Percentiles rank a stretch among this genome's conserved stretches.
phyloP scores from a whole-genome alignment of 2,329 filamentous ascomycete species.

The Sordariomycetes sp. region DNA sequence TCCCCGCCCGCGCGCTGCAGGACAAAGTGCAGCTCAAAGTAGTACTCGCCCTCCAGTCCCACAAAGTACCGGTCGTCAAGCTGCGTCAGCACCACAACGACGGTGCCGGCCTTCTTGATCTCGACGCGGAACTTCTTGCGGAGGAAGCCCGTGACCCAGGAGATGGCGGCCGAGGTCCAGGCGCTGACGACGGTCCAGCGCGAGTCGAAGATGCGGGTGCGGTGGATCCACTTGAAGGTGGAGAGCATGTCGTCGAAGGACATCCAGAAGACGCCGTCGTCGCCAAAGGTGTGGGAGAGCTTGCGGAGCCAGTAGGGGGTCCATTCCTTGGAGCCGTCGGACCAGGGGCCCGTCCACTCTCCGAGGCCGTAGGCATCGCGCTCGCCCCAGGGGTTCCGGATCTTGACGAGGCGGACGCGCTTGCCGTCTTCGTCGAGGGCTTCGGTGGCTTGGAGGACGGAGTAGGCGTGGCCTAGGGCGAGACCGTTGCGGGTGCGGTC shows the following conservation, averaged over 20 bases:
- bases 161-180: constrained; percentile 27
- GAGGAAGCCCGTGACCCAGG: constrained; percentile 30
- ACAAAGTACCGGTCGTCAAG: constrained; percentile 31
- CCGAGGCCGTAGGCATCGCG: constrained; percentile 21
- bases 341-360: constrained; percentile 64
- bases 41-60: constrained; percentile 29
- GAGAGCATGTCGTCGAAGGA: constrained; percentile 27
- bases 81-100: constrained; percentile 29
- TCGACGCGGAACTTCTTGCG: constrained; percentile 28
- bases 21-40: constrained; percentile 27
- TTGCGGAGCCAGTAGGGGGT: constrained; percentile 58
- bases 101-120: constrained; percentile 23
- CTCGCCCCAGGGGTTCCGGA: constrained; percentile 58
- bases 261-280: constrained; percentile 46
- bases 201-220: constrained; percentile 30
- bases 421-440: constrained; percentile 24
- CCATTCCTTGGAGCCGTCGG: constrained; percentile 62
- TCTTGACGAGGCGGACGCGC: constrained; percentile 25
- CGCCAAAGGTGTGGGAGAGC: constrained; percentile 52
- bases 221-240: constrained; percentile 28
- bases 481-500: constrained; percentile 23
- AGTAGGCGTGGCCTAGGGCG: constrained; percentile 33
- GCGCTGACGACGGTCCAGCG: constrained; percentile 29
- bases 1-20: constrained; percentile 17
- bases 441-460: constrained; percentile 32